These are phyloP conservation scores for Suillus bovinus DNA, from an alignment of 768 basidiomycete species.

Conservation along the genomic window DNA sequence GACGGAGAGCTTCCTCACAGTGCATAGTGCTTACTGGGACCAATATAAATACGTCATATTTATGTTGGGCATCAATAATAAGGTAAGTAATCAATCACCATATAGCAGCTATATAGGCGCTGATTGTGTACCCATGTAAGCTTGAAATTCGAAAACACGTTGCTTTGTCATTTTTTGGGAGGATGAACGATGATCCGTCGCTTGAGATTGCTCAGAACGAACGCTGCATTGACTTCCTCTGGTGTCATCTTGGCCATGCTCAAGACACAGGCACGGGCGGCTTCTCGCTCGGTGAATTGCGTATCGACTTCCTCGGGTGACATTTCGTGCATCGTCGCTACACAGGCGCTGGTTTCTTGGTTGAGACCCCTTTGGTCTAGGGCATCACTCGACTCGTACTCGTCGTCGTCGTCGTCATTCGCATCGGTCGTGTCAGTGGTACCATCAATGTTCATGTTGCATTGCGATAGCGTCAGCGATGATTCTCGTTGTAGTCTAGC, in stretches of 20 bases:
- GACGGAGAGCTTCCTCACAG: not conserved
- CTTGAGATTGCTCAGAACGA: not conserved
- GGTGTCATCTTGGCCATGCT: not conserved
- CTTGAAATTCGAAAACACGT: not conserved
- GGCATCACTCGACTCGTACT: no score
- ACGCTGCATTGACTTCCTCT: conserved; percentile 5
- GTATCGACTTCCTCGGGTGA: not conserved
- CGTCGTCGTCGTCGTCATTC: not conserved
- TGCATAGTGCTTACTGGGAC: not conserved
- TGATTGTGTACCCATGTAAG: not conserved
- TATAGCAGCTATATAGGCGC: not conserved
- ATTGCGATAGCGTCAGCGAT: not conserved
- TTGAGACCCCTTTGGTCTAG: not conserved
- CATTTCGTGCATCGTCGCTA: not conserved
- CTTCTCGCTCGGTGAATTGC: not conserved
- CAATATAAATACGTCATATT: not conserved
- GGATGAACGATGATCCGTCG: not conserved
- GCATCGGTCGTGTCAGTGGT: not conserved
- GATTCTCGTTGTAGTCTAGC: not conserved
- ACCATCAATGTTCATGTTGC: not conserved
- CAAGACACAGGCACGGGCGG: not conserved
- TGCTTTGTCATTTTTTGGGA: no score
- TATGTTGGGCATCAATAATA: not conserved
- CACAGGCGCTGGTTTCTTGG: not conserved
- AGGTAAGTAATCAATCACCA: not conserved